These are phyloP conservation scores for Apiospora hydei DNA, from an alignment of 2,329 filamentous ascomycete species.

Conservation along the genomic window DNA sequence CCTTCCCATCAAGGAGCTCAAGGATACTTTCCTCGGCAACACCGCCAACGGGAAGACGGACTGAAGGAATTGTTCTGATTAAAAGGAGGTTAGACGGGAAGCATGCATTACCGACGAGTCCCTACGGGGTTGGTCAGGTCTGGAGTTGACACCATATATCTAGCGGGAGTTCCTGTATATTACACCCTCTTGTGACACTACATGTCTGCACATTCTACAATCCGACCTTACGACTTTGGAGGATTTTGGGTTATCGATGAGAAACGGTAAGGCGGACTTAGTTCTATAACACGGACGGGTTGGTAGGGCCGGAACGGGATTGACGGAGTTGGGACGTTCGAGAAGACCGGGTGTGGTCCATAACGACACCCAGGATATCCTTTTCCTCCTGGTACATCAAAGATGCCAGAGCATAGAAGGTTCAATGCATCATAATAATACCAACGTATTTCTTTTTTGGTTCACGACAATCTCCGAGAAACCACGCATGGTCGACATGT, in stretches of 20 bases:
- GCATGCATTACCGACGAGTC: not conserved
- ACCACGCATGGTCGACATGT: not conserved
- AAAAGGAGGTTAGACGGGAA: slow-evolving; percentile 13
- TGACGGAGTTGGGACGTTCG: slow-evolving; percentile 13
- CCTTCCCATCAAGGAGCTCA: slow-evolving; percentile 58
- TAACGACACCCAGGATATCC: slow-evolving; percentile 5
- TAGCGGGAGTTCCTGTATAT: slow-evolving; percentile 26
- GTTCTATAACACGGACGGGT: slow-evolving; percentile 19
- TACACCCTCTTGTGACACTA: slow-evolving; percentile 21
- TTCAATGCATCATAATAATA: slow-evolving; percentile 21
- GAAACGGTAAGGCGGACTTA: slow-evolving; percentile 21
- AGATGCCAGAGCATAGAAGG: slow-evolving; percentile 12
- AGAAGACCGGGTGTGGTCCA: slow-evolving; percentile 8
- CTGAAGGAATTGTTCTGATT: slow-evolving; percentile 36
- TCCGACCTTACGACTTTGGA: slow-evolving; percentile 3
- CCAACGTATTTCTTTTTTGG: slow-evolving; percentile 12
- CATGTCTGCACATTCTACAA: slow-evolving; percentile 23
- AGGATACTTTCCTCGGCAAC: slow-evolving; percentile 70
- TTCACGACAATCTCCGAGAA: not conserved
- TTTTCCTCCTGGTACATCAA: slow-evolving; percentile 12
- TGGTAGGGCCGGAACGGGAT: slow-evolving; percentile 10
- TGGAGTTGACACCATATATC: slow-evolving; percentile 22
- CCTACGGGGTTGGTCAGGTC: slow-evolving; percentile 1
- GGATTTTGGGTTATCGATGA: slow-evolving; percentile 15
- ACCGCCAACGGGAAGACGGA: slow-evolving; percentile 60